Evolutionary conservation across 2,329 filamentous ascomycete species (phyloP), one percentile per base, ranked within the genome.

Genomic region (Fusarium sarcochroum): DNA sequence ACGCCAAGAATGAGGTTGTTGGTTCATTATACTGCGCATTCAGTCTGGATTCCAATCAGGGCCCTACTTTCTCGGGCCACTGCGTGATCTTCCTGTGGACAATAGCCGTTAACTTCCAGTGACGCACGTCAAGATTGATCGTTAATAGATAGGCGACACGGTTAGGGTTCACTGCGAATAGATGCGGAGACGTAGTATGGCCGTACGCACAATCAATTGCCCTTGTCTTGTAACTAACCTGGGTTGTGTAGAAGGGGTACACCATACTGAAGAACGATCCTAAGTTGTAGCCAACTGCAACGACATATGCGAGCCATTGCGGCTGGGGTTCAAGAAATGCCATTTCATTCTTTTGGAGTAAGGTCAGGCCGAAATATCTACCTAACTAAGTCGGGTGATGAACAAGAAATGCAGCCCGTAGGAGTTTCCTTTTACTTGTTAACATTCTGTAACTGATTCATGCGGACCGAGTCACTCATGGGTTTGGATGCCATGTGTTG

Each of bases 11-110:
- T 46, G 40, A 46, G 23, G 34, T 42, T 45, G 62, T 69, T 73
- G 67, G 53, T 70, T 70, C 64, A 63, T 65, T 60, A 67, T 51
- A 14, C 44, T 34, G 35, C 30, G 52, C 42, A 60, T 42, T 21
- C n/a, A 55, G 42, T n/a, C 14, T 35, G 14, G 42, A 34, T 35
- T 15, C 51, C 58, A 55, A 27, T 54, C 23, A 49, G 48, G 38
- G 32, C 47, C 51, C 58, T 50, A 46, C 48, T 46, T 59, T 63
- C 48, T 32, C 27, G 23, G 59, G 27, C 48, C 38, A 49, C 46
- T 15, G 21, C 38, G 32, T 27, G 32, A n/a, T 51, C 47, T 23
- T 35, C 42, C 48, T 30, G 13, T 42, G 21, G 23, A 35, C 23
- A 40, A 42, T 53, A 20, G 6, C 20, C 21, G n/a, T 23, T 17